phyloP scores from a whole-genome alignment of 768 basidiomycete species.

The Kwoniella heveanensis region DNA sequence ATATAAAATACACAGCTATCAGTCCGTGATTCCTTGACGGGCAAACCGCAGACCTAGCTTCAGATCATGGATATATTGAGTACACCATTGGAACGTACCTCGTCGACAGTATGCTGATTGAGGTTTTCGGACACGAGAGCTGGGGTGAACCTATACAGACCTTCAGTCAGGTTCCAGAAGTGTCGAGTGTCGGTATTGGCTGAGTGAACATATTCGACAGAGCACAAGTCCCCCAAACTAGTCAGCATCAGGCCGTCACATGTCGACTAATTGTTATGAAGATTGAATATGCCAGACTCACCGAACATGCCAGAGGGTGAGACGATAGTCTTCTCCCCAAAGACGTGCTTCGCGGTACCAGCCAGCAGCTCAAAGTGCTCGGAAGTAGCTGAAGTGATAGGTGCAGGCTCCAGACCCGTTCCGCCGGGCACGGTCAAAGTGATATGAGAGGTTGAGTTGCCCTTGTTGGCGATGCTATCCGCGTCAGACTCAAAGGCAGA shows the following conservation, averaged over 20 bases:
- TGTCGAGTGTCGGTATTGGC: conserved; percentile 55
- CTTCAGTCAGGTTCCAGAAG: conserved; percentile 53
- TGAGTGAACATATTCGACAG: too few species aligned
- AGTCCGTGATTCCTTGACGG: too few species aligned
- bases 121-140: conserved; percentile 37
- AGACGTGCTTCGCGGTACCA: conserved; percentile 52
- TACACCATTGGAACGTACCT: too few species aligned
- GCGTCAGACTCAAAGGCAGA: conserved; percentile 33
- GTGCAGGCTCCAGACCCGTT: conserved; percentile 44
- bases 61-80: too few species aligned
- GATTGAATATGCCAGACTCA: conserved; percentile 33
- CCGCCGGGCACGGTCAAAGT: conserved; percentile 34
- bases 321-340: conserved; percentile 52
- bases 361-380: conserved; percentile 51
- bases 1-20: conserved; percentile 4
- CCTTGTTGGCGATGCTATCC: not conserved
- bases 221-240: not conserved
- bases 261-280: too few species aligned
- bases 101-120: conserved; percentile 58
- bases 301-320: conserved; percentile 55
- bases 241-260: too few species aligned
- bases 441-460: conserved; percentile 38
- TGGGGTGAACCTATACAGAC: conserved; percentile 57
- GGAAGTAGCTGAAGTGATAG: conserved; percentile 38
- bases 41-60: too few species aligned